phyloP scores from a whole-genome alignment of 2,329 filamentous ascomycete genomes.

The Zymoseptoria passerinii region DNA sequence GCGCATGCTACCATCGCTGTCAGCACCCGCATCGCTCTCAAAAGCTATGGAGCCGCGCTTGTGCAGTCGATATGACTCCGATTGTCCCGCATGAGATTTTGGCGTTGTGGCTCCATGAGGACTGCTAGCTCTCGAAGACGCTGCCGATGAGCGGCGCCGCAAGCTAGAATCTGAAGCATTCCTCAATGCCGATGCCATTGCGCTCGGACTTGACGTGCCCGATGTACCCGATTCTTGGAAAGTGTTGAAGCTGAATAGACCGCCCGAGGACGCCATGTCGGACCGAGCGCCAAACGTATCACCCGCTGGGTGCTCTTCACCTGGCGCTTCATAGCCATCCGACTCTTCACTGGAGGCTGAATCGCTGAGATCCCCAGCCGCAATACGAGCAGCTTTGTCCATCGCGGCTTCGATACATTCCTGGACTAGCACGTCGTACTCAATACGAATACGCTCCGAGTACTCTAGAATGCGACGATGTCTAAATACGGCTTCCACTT shows the following conservation, averaged over 20 bases:
- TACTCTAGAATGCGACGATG: slow-evolving; percentile 93
- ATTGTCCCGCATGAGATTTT: slow-evolving; percentile 58
- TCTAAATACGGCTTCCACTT: slow-evolving; percentile 86
- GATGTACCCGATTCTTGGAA: slow-evolving; percentile 2
- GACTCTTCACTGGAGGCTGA: slow-evolving; percentile 42
- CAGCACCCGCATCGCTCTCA: slow-evolving; percentile 74
- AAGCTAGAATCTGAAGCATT: slow-evolving; percentile 45
- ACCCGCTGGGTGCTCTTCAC: slow-evolving; percentile 25
- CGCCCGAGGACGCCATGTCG: slow-evolving; percentile 4
- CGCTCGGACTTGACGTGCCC: slow-evolving; percentile 33
- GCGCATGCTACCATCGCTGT: slow-evolving; percentile 79
- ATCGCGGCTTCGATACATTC: slow-evolving; percentile 92
- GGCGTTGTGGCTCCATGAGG: slow-evolving; percentile 80
- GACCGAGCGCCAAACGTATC: slow-evolving; percentile 31
- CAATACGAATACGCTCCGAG: slow-evolving; percentile 85
- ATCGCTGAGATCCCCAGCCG: slow-evolving; percentile 74
- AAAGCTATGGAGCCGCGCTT: slow-evolving; percentile 71
- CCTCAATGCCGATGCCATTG: slow-evolving; percentile 49
- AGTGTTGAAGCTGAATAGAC: slow-evolving; percentile 16
- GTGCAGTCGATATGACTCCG: slow-evolving; percentile 51
- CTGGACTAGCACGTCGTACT: slow-evolving; percentile 86
- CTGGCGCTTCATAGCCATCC: slow-evolving; percentile 17
- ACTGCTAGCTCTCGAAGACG: slow-evolving; percentile 80
- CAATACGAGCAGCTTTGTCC: slow-evolving; percentile 79
- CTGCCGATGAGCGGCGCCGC: slow-evolving; percentile 50